Conservation (phyloP, 2,329 filamentous ascomycete species). For the Cladosporium sp. region DNA sequence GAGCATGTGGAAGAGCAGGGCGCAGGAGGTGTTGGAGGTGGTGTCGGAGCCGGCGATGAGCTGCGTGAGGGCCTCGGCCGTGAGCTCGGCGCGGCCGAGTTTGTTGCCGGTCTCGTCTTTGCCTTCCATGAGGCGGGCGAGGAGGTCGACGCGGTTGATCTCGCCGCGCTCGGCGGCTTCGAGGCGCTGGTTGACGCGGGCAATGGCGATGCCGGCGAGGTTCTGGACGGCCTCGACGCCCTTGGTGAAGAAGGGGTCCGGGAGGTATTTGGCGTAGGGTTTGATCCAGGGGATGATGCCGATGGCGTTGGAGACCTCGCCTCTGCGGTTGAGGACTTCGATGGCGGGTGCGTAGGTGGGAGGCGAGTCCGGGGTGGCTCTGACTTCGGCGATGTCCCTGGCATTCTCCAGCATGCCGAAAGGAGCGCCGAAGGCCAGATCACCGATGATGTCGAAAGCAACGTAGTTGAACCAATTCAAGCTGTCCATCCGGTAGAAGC, state of each 20-base stretch:
- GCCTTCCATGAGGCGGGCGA: constrained; percentile 78
- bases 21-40: constrained; percentile 74
- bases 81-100: constrained; percentile 72
- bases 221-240: constrained; percentile 51
- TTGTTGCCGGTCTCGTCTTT: constrained; percentile 72
- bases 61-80: constrained; percentile 82
- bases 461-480: constrained; percentile 27
- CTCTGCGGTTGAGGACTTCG: constrained; percentile 79
- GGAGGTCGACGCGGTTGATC: constrained; percentile 67
- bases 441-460: constrained; percentile 26
- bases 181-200: constrained; percentile 68
- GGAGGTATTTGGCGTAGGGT: constrained; percentile 71
- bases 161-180: constrained; percentile 53
- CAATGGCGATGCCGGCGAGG: constrained; percentile 81
- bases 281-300: constrained; percentile 69
- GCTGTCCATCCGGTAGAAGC: constrained; percentile 19
- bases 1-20: constrained; percentile 70
- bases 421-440: constrained; percentile 16
- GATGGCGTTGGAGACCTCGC: constrained; percentile 73
- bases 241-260: constrained; percentile 32
- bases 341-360: constrained; percentile 51
- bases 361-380: constrained; percentile 23
- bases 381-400: constrained; percentile 28
- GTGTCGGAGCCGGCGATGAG: constrained; percentile 76
- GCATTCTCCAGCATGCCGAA: constrained; percentile 17